Evolutionary conservation across 1,139 yeast species (phyloP).

Genomic region (Pichia sp.): DNA sequence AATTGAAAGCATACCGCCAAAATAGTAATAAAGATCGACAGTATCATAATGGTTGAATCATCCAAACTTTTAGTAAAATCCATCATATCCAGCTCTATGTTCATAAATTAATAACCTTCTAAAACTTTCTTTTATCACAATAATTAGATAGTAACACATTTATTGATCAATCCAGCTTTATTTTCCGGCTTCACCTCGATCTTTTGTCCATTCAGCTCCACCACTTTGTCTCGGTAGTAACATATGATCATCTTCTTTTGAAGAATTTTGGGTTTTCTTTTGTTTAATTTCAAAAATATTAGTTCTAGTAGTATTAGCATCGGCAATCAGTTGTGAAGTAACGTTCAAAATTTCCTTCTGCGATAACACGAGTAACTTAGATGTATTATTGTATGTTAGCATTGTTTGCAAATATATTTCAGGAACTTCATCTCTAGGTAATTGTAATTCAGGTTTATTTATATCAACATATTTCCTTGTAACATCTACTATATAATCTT

Average conservation of each 20-base stretch:
- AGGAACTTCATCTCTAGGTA: slow-evolving; percentile 44
- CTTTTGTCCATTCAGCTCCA: slow-evolving; percentile 14
- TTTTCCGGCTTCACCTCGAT: slow-evolving; percentile 71
- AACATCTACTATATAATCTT: slow-evolving; percentile 60
- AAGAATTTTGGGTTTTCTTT: not conserved
- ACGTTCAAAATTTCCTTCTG: slow-evolving; percentile 18
- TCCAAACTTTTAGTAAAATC: too few relatives aligned
- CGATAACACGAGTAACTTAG: slow-evolving; percentile 30
- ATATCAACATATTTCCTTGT: slow-evolving; percentile 58
- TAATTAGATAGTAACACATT: not conserved
- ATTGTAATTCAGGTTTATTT: slow-evolving; percentile 36
- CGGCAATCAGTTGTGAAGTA: slow-evolving; percentile 22
- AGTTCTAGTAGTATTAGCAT: slow-evolving; percentile 1
- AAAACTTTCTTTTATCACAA: not conserved
- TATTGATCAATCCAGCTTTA: not conserved
- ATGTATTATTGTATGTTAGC: slow-evolving; percentile 37
- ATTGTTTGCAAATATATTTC: slow-evolving; percentile 37
- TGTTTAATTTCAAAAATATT: too few relatives aligned
- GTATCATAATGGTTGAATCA: too few relatives aligned
- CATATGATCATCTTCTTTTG: not conserved
- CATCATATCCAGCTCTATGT: too few relatives aligned
- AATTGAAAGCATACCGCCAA: too few relatives aligned
- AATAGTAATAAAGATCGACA: too few relatives aligned
- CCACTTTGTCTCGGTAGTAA: not conserved
- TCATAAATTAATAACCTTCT: too few relatives aligned